Evolutionary conservation across 1,284 basidiomycete species (phyloP).

Genomic region (Rhodotorula sp.): DNA sequence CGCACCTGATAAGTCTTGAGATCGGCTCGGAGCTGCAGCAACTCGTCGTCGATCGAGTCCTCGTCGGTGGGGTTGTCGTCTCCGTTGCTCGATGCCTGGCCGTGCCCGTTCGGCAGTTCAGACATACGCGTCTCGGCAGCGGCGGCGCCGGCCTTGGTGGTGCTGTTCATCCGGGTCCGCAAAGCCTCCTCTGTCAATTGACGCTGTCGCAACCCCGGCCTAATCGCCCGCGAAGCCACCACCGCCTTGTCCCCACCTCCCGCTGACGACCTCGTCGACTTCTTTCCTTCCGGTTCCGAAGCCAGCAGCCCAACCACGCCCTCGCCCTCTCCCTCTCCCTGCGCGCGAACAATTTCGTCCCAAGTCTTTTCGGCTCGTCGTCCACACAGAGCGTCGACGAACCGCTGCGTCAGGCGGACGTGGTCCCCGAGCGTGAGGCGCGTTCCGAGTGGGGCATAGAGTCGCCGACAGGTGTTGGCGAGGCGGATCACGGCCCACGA

Average conservation of each 20-base stretch:
- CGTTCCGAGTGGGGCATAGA: slow-evolving; percentile 80
- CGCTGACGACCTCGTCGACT: background rate
- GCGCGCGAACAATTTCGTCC: slow-evolving; percentile 3
- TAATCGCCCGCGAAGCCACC: background rate
- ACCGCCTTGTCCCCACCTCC: background rate
- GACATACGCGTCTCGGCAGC: background rate
- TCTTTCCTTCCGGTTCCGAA: background rate
- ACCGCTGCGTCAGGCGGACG: slow-evolving; percentile 63
- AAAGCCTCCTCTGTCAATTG: slow-evolving; percentile 19
- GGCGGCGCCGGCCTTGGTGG: too few species aligned
- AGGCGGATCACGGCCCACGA: slow-evolving; percentile 72
- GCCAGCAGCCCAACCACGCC: background rate
- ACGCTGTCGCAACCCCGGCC: slow-evolving; percentile 1
- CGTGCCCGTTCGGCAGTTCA: background rate
- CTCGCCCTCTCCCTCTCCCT: background rate
- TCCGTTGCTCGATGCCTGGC: background rate
- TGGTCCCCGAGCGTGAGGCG: slow-evolving; percentile 74
- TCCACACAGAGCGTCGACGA: slow-evolving; percentile 64
- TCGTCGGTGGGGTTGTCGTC: slow-evolving; percentile 1
- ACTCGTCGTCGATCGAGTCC: slow-evolving; percentile 11
- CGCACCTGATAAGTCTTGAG: slow-evolving; percentile 65
- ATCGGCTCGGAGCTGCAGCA: slow-evolving; percentile 57
- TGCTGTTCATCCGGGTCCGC: slow-evolving; percentile 34
- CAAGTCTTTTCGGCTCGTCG: slow-evolving; percentile 23
- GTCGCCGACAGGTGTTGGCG: slow-evolving; percentile 69